Evolutionary conservation across 495 filamentous ascomycete species (phyloP), one percentile per base, ranked within the genome.

Genomic region (Aspergillus campestris): DNA sequence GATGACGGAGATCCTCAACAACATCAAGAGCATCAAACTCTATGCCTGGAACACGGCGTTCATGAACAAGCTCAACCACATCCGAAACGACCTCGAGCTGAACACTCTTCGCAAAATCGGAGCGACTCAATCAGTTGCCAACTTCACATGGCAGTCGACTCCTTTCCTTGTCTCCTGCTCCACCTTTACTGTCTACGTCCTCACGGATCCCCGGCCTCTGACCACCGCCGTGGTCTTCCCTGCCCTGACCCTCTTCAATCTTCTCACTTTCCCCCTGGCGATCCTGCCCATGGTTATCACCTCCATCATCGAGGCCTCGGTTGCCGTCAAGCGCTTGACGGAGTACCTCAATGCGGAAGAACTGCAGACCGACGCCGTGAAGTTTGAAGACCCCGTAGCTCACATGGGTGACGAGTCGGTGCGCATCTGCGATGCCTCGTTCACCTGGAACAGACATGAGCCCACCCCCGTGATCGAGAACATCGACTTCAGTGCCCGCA

Each of bases 101-200:
- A 87, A 91, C 63, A 97, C 94, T 10, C 83, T 97, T 34, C 86
- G 90, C 42, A 95, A 90, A 59, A 97, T 99, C 50, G 94, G 94
- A 38, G 89, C 90, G 38, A 82, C 89, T 1, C 89, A 95, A 62
- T 85, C 91, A 6, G 72, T 96, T 63, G 88, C 94, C 28, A 97
- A 94, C 56, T 99, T 99, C 48, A 96, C 94, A 18, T 99, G 94
- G 94, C 87, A 87, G n/a, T 92, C 87, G n/a, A 97, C 94, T 8
- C 94, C 94, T 7, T 99, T 99, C 71, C 77, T 99, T 30, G 94
- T 99, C 10, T 97, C 94, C 10, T 97, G 91, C 69, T 89, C 87
- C 7, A 97, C 92, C 8, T 99, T 99, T 58, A 82, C 87, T 10
- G 87, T 97, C 12, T 99, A 92, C 55, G 94, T 96, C 36, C 71